A percentile compares a stretch with the other conserved stretches of the same genome.
Conservation (phyloP, 176 grass and related monocot genomes). For the Dactylis glomerata region DNA sequence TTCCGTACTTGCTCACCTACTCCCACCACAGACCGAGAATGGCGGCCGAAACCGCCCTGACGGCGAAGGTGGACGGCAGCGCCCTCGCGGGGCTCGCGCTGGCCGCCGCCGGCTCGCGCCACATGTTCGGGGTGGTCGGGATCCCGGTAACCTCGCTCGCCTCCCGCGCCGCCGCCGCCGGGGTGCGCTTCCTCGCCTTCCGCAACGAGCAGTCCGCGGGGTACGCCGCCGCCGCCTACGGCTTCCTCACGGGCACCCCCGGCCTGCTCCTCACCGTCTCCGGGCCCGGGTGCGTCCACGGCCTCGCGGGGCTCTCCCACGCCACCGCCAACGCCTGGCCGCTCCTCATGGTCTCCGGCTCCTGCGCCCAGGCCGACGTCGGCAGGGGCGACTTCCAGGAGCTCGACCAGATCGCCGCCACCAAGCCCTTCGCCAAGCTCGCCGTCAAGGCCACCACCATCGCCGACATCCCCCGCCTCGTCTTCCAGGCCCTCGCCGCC, state of each 20-base stretch:
- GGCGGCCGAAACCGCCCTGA: conserved; percentile 18
- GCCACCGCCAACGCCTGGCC: conserved; percentile 83
- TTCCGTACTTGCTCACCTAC: neutral
- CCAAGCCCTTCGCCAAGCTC: conserved; percentile 78
- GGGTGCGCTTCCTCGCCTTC: conserved; percentile 88
- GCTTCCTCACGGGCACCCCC: conserved; percentile 60
- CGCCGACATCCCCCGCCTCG: conserved; percentile 68
- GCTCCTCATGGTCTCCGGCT: conserved; percentile 83
- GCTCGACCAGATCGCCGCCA: conserved; percentile 80
- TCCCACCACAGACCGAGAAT: neutral
- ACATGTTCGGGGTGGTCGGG: conserved; percentile 96
- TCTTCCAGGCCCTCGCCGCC: conserved; percentile 57
- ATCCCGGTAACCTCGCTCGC: conserved; percentile 90
- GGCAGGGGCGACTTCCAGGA: conserved; percentile 95
- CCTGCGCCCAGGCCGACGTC: conserved; percentile 70
- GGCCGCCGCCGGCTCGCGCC: conserved; percentile 49
- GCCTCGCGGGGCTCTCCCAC: conserved; percentile 85
- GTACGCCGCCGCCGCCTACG: conserved; percentile 84
- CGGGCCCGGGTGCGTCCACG: conserved; percentile 82
- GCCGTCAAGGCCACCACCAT: conserved; percentile 69
- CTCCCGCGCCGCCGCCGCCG: conserved; percentile 60
- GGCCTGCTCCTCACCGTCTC: conserved; percentile 92
- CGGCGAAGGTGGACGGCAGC: conserved; percentile 58
- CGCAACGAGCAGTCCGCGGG: conserved; percentile 92
- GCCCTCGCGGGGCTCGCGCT: conserved; percentile 54